Evolutionary conservation across 2,329 filamentous ascomycete species (phyloP).

Genomic region (Botryotinia convoluta): DNA sequence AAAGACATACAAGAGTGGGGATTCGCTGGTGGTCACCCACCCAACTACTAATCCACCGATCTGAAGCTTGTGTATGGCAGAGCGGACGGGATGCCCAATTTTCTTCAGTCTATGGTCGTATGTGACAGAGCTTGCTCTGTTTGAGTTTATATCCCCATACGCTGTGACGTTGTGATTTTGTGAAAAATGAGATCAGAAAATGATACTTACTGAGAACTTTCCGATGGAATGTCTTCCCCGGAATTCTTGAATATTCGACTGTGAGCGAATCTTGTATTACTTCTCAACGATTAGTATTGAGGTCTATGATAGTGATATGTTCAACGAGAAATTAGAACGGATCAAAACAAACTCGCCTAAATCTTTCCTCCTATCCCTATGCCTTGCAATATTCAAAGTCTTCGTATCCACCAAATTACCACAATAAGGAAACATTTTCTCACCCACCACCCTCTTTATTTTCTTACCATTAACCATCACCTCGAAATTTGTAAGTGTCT

Average conservation of each 20-base stretch:
- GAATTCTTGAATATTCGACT: constrained; percentile 68
- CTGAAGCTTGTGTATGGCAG: constrained; percentile 20
- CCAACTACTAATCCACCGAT: constrained; percentile 19
- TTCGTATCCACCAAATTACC: constrained; percentile 72
- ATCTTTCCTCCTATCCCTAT: constrained; percentile 53
- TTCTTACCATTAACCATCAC: constrained; percentile 52
- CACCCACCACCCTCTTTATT: constrained; percentile 49
- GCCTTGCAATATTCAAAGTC: constrained; percentile 73
- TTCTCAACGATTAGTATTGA: constrained; percentile 25
- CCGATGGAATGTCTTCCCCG: constrained; percentile 75
- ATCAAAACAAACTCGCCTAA: constrained; percentile 45
- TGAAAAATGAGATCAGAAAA: neutral
- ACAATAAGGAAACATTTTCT: constrained; percentile 79
- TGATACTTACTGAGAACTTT: constrained; percentile 66
- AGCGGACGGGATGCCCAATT: constrained; percentile 17
- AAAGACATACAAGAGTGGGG: constrained; percentile 14
- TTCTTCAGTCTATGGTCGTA: constrained; percentile 21
- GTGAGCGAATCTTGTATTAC: constrained; percentile 71
- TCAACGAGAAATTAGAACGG: neutral
- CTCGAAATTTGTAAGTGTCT: constrained; percentile 84
- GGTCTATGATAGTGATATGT: neutral
- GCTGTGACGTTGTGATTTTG: neutral
- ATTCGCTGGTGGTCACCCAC: constrained; percentile 20
- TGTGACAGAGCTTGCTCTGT: accelerated
- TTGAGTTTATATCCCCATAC: neutral